These are phyloP conservation scores for Arabidopsis arenosa DNA, from an alignment of 345 rosid genomes.

Conservation along the genomic window DNA sequence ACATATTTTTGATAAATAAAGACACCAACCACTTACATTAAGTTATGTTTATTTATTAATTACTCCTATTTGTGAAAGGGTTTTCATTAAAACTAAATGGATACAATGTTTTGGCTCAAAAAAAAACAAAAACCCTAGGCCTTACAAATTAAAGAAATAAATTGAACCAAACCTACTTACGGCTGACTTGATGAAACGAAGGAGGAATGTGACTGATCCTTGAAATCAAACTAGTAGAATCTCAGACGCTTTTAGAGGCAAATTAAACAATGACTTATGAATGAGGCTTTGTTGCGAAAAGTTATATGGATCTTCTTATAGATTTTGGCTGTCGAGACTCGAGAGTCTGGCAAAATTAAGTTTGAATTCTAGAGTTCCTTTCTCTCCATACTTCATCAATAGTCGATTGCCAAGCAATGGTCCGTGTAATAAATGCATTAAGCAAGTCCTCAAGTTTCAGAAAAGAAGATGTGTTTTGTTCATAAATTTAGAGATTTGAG, in stretches of 20 bases:
- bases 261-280: not conserved
- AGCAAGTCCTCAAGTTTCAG: slow-evolving; percentile 4
- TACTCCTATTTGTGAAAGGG: not conserved
- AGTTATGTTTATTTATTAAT: too few relatives aligned
- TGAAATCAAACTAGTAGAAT: not conserved
- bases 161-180: not conserved
- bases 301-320: not conserved
- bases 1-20: not conserved
- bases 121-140: not conserved
- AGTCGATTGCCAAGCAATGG: too few relatives aligned
- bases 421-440: not conserved
- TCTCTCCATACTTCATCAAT: too few relatives aligned
- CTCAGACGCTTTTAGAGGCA: not conserved
- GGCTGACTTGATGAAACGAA: not conserved
- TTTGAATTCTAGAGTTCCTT: too few relatives aligned
- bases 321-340: not conserved
- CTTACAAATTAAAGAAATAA: not conserved
- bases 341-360: not conserved
- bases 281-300: not conserved
- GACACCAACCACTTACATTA: not conserved
- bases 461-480: slow-evolving; percentile 10
- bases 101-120: not conserved
- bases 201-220: not conserved
- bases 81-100: not conserved
- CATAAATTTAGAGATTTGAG: slow-evolving; percentile 10